Evolutionary conservation across 768 basidiomycete species (phyloP).

Genomic region (Rubroboletus satanas): DNA sequence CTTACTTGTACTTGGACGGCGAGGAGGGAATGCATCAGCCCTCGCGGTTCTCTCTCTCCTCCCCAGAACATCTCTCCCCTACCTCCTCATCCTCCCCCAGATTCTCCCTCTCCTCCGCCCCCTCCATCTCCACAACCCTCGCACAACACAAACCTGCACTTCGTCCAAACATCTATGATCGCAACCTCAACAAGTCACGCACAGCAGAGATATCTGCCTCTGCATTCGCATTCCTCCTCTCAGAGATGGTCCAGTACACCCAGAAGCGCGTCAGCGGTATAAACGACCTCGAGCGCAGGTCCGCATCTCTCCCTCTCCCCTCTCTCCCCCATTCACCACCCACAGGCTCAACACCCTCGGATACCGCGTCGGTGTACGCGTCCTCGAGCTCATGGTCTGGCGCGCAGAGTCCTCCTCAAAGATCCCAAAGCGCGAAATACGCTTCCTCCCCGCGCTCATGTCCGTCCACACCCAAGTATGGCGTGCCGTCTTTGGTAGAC

Average conservation of each 20-base stretch:
- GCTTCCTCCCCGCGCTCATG: conserved; percentile 89
- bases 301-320: conserved; percentile 17
- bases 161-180: conserved; percentile 83
- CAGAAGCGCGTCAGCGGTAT: conserved; percentile 94
- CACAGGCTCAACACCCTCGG: conserved; percentile 85
- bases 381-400: conserved; percentile 84
- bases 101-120: conserved; percentile 63
- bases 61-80: conserved; percentile 47
- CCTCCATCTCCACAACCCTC: conserved; percentile 35
- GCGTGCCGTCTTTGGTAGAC: conserved; percentile 88
- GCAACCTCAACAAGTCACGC: conserved; percentile 83
- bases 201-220: conserved; percentile 77
- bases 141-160: conserved; percentile 38
- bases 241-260: conserved; percentile 92
- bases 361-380: conserved; percentile 84
- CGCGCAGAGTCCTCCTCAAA: conserved; percentile 74
- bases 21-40: conserved; percentile 54
- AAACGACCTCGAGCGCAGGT: conserved; percentile 93
- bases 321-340: background rate
- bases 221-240: conserved; percentile 88
- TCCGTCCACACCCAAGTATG: conserved; percentile 94
- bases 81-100: conserved; percentile 54
- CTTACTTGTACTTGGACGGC: conserved; percentile 6
- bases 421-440: conserved; percentile 88
- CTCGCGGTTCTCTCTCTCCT: conserved; percentile 61